A percentile compares a stretch with the other conserved stretches of the same genome.
These are phyloP conservation scores for Solanum pimpinellifolium DNA, from an alignment of 257 asterid species.

Conservation along the genomic window DNA sequence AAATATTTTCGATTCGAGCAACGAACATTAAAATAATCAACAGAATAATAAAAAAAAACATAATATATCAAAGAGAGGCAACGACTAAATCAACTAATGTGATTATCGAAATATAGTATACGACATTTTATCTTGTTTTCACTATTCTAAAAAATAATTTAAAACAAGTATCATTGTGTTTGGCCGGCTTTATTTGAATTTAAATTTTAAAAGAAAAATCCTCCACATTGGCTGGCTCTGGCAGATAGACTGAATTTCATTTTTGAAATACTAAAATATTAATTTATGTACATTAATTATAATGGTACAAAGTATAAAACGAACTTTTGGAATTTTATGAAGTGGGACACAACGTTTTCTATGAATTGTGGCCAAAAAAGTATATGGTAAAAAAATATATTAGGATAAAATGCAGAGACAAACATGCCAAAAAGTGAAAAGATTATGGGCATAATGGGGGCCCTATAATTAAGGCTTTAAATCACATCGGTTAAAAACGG, in stretches of 20 bases:
- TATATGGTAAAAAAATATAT: background rate
- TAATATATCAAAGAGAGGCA: too few species aligned
- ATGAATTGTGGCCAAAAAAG: background rate
- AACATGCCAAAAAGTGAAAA: conserved; percentile 17
- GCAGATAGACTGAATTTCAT: background rate
- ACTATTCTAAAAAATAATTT: background rate
- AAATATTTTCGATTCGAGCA: accelerated
- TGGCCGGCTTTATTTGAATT: background rate
- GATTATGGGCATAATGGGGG: background rate
- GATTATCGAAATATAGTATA: background rate
- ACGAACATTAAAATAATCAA: too few species aligned
- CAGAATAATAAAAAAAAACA: background rate
- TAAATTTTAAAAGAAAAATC: background rate
- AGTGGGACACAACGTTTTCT: background rate
- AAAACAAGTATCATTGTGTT: background rate
- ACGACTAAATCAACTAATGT: background rate
- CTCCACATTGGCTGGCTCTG: background rate
- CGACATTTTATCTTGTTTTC: background rate
- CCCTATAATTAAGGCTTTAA: background rate
- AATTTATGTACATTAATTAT: background rate
- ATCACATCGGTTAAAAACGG: background rate
- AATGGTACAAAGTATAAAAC: background rate
- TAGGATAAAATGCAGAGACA: conserved; percentile 8
- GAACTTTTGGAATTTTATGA: background rate
- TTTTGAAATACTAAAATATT: background rate